Evolutionary conservation across 73 alveolate species (phyloP).

Genomic region (Tetrahymena malaccensis): DNA sequence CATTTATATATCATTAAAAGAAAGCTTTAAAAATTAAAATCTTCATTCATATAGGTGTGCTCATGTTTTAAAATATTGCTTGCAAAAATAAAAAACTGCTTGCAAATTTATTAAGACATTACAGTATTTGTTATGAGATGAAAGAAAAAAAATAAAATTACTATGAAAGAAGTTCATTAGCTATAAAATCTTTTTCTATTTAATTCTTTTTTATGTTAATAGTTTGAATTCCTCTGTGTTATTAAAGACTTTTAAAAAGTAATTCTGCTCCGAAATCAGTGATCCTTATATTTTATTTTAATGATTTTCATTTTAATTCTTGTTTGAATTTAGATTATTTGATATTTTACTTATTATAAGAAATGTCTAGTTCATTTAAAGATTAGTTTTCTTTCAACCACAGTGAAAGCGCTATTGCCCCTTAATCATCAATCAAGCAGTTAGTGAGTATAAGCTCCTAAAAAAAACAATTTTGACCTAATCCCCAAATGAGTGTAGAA

Average conservation of each 20-base stretch:
- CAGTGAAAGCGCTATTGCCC: neutral
- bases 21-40: too few species aligned
- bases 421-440: neutral
- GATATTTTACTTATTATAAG: neutral
- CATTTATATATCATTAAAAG: too few species aligned
- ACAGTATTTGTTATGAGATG: neutral
- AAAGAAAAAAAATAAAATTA: neutral
- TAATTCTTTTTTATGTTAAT: neutral
- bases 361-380: neutral
- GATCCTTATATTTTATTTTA: neutral
- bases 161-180: neutral
- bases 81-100: too few species aligned
- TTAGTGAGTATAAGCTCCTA: neutral
- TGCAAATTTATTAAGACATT: neutral
- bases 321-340: neutral
- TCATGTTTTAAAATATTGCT: too few species aligned
- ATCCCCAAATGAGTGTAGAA: neutral
- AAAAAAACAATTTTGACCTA: neutral
- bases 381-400: neutral
- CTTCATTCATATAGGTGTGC: neutral
- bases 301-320: neutral
- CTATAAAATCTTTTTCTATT: neutral
- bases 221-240: neutral
- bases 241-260: neutral
- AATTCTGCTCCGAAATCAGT: neutral